Evolutionary conservation across 495 filamentous ascomycete species (phyloP), one percentile per base, ranked within the genome.

Genomic region (Cercophora samala): DNA sequence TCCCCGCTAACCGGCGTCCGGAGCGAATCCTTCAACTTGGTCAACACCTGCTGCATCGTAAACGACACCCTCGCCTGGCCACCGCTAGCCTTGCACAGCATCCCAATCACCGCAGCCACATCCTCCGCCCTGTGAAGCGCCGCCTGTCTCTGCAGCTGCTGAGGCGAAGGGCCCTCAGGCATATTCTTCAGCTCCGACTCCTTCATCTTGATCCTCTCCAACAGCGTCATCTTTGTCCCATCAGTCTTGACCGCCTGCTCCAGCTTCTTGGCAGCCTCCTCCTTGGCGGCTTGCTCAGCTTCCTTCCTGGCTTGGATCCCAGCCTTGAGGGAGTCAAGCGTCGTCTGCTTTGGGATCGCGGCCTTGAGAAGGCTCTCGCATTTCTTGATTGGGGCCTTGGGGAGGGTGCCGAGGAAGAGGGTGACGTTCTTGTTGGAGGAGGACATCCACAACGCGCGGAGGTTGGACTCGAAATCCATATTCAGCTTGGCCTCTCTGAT

Each of bases 131-230:
- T 81, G 64, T 86, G 83, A 13, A 91, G 78, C 17, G 89, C 88
- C 1, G 83, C 80, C 42, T 78, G 78, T 1, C 88, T 83, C 68
- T 79, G 79, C 15, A 87, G 75, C 68, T 86, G 80, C n/a, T 77
- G 81, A 1, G 79, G 71, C 0, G 82, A 76, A 1, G 82, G 79
- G 0, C 69, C 76, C 5, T 77, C 69, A 19, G 78, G 77, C 1
- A 80, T 61, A 52, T 77, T 76, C 0, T 83, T 70, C 54, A 79
- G 76, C 52, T 81, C 76, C 3, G 82, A 71, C 60, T 89, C 81
- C 76, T 88, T 90, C 21, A 82, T 74, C 29, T 87, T 84, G 67
- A 91, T 82, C 67, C 89, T 86, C 65, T 89, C 88, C 18, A 90
- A 82, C 21, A 91, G 71, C 67, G 73, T 76, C 75, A 82, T 76